Base-by-base conservation (phyloP, 2,329 filamentous ascomycete species). In the Phoma herbarum region DNA sequence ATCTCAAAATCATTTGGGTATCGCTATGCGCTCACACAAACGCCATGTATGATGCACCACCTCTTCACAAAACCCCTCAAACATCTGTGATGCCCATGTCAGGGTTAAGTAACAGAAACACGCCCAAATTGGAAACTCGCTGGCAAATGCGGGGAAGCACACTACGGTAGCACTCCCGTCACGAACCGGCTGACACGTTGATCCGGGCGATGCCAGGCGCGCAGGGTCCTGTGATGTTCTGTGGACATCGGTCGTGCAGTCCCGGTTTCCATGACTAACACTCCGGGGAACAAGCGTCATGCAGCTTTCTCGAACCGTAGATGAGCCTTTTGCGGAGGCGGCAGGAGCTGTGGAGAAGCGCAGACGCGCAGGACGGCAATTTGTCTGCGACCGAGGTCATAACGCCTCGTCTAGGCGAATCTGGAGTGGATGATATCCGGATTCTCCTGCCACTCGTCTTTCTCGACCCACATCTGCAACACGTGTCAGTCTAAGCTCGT, bases 401-500 rank as follows among this genome's bases (percentile, higher is more conserved):
- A 63, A 61, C 61, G 64, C 61, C 78, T 84, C 63, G 43, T 60
- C 60, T 76, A 97, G 72, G 92, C 93, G 79, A 98, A 97, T 80
- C 97, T 98, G 74, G 92, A 95, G 80, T 98, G 94, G 75, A 99
- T 98, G 72, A 99, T 95, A 75, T 99, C 94, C 18, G 95, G 95
- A 76, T 99, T 97, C 85, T 99, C 95, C 78, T 99, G 95, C 95
- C 95, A 99, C 83, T 99, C 95, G 75, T 98, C 95, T 76, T 97
- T 94, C 80, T 93, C 97, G 74, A 99, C 95, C 93, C 95, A 98
- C 95, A 99, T 99, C 94, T 97, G 76, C 57, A 62, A 57, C 49
- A 57, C 52, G 60, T 67, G 70, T 77, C 67, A 77, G 74, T 65
- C 42, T 60, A 56, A 61, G 53, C 47, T 54, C 25, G 37, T 52